Evolutionary conservation across 768 basidiomycete genomes (phyloP).

Genomic region (Mycena metata): DNA sequence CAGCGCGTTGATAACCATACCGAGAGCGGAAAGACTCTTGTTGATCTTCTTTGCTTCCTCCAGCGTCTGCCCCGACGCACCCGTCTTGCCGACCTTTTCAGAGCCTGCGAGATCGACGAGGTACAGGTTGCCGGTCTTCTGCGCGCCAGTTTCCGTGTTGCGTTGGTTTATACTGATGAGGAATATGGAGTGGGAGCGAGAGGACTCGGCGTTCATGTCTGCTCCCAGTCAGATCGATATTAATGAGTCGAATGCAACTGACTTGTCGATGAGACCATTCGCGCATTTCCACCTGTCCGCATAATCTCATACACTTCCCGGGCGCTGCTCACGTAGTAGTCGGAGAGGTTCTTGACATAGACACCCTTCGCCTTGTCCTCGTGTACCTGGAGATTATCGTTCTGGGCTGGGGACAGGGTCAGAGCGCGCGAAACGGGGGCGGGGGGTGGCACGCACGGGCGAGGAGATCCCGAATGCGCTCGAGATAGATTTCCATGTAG

Average conservation of each 20-base stretch:
- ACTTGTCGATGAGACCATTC: slow-evolving; percentile 97
- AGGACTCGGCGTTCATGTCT: slow-evolving; percentile 99
- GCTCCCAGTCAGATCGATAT: slow-evolving; percentile 19
- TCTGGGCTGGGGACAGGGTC: slow-evolving; percentile 73
- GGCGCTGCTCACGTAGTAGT: slow-evolving; percentile 97
- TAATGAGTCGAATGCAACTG: slow-evolving; percentile 46
- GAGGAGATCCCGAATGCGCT: slow-evolving; percentile 94
- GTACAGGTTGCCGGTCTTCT: slow-evolving; percentile 97
- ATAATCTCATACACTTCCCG: slow-evolving; percentile 99
- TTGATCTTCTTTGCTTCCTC: slow-evolving; percentile 99
- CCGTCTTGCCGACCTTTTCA: slow-evolving; percentile 99
- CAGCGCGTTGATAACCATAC: slow-evolving; percentile 99
- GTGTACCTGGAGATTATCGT: slow-evolving; percentile 98
- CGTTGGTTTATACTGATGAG: slow-evolving; percentile 97
- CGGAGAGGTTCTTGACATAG: slow-evolving; percentile 97
- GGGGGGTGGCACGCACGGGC: slow-evolving; percentile 77
- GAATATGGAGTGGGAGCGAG: slow-evolving; percentile 99
- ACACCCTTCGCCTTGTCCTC: slow-evolving; percentile 98
- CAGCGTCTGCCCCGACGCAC: slow-evolving; percentile 97
- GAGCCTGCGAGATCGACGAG: slow-evolving; percentile 98
- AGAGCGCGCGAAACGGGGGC: slow-evolving; percentile 20
- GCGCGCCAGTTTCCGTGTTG: slow-evolving; percentile 95
- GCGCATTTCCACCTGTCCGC: slow-evolving; percentile 92
- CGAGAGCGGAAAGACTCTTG: slow-evolving; percentile 96
- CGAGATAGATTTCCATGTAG: slow-evolving; percentile 99